These are phyloP conservation scores for Zygosaccharomyces bailii DNA, from an alignment of 805 yeast genomes.

Conservation along the genomic window DNA sequence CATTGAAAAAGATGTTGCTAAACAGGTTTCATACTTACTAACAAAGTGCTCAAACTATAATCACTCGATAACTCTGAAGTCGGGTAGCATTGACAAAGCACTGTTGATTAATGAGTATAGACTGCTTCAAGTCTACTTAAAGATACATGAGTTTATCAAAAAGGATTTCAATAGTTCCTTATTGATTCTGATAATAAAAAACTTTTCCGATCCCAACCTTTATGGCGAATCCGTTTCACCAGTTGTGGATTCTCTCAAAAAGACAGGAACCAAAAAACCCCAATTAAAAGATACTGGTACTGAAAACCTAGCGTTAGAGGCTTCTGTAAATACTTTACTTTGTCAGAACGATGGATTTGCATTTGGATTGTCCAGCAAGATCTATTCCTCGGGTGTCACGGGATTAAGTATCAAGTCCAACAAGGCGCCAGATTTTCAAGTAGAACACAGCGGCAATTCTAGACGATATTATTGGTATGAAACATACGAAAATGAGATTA, in stretches of 20 bases:
- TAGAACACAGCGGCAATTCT: slow-evolving; percentile 28
- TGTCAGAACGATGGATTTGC: slow-evolving; percentile 41
- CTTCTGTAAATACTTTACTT: slow-evolving; percentile 25
- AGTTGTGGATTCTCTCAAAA: slow-evolving; percentile 13
- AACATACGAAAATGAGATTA: slow-evolving; percentile 34
- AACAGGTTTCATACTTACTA: slow-evolving; percentile 47
- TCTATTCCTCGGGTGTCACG: slow-evolving; percentile 36
- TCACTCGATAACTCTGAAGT: slow-evolving; percentile 30
- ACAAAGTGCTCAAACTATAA: slow-evolving; percentile 40
- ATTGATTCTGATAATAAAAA: slow-evolving; percentile 39
- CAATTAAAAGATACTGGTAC: slow-evolving; percentile 16
- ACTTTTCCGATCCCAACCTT: slow-evolving; percentile 46
- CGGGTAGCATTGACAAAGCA: slow-evolving; percentile 30
- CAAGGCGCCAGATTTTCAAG: slow-evolving; percentile 21
- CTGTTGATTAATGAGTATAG: slow-evolving; percentile 42
- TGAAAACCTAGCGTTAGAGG: slow-evolving; percentile 17
- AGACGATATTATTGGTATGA: slow-evolving; percentile 37
- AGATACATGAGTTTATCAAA: slow-evolving; percentile 34
- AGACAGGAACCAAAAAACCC: slow-evolving; percentile 20
- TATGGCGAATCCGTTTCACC: slow-evolving; percentile 23
- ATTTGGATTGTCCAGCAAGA: slow-evolving; percentile 54
- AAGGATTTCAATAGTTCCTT: slow-evolving; percentile 42
- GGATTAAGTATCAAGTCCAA: slow-evolving; percentile 36
- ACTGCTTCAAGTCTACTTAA: slow-evolving; percentile 44
- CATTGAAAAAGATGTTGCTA: slow-evolving; percentile 42